Evolutionary conservation across 345 rosid species (phyloP), one percentile per base, ranked within the genome.

Genomic region (Turritis glabra): DNA sequence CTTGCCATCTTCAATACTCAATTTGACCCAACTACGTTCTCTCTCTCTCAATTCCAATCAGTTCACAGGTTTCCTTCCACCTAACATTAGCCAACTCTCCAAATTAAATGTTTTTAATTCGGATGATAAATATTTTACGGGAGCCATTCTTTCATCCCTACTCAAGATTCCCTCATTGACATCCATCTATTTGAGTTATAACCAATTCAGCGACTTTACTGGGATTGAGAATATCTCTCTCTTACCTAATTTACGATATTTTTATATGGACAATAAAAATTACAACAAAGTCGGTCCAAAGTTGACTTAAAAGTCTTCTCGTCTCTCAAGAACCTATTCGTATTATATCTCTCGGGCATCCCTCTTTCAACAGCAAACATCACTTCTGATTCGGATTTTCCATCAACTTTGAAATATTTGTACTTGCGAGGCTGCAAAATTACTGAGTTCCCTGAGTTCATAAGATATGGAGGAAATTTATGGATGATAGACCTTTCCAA

Each of bases 401-500:
- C 1, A n/a, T 3, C 60, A n/a, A 0, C 3, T 6, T n/a, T 29
- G 38, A 3, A 0, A 0, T 0, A 0, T 0, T 29, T 27, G 60
- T 0, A 7, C 3, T 26, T 55, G 22, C 0, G 0, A n/a, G 38
- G 38, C 12, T 55, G 60, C 38, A 55, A 55, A 38, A 27, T 55
- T 22, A 27, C 3, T 55, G 37, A 55, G 22, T 15, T 55, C 22
- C 60, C 60, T 15, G 37, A 55, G 38, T 29, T 55, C 60, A n/a
- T 55, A 27, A 55, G 22, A n/a, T 2, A 55, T 22, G 3, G 4
- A n/a, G 29, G 38, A 55, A 8, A n/a, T 8, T 8, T 55, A 8
- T 0, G 0, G 1, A 0, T 0, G 3, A 3, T 55, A 29, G 0
- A 27, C 6, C 23, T 55, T n/a, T 29, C 38, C 22, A 29, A 55